Evolutionary conservation across 2,329 filamentous ascomycete genomes (phyloP).

Genomic region (Aspergillus alliaceus): DNA sequence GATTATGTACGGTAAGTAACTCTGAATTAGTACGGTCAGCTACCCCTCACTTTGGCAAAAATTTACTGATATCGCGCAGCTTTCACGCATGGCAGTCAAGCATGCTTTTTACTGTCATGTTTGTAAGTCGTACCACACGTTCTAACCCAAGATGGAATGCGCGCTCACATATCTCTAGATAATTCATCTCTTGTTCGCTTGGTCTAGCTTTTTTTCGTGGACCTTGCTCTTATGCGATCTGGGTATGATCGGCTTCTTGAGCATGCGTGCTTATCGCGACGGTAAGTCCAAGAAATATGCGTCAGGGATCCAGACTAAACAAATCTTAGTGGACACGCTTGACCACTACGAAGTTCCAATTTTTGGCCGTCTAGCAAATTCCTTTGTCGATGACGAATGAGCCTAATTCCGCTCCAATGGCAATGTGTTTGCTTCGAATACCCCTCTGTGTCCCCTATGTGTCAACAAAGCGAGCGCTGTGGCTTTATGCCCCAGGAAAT

Average conservation of each 20-base stretch:
- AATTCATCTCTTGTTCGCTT: conserved; percentile 81
- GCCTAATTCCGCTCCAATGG: background rate
- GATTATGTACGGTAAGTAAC: conserved; percentile 81
- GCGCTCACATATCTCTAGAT: conserved; percentile 53
- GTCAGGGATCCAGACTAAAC: conserved; percentile 7
- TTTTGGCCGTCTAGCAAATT: conserved; percentile 80
- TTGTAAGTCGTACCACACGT: conserved; percentile 42
- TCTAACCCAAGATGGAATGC: background rate
- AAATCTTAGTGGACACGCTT: conserved; percentile 58
- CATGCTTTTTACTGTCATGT: conserved; percentile 72
- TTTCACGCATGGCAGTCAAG: conserved; percentile 97
- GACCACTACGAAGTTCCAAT: conserved; percentile 80
- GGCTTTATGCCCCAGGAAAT: background rate
- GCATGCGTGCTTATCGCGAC: conserved; percentile 79
- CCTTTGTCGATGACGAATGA: conserved; percentile 84
- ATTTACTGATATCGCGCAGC: conserved; percentile 44
- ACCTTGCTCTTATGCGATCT: conserved; percentile 76
- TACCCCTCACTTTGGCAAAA: background rate
- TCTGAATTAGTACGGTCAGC: background rate
- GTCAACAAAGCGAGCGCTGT: background rate
- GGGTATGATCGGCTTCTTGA: conserved; percentile 71
- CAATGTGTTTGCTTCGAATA: background rate
- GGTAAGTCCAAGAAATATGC: conserved; percentile 50
- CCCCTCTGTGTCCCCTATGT: background rate
- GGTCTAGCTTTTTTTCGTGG: conserved; percentile 83